Evolutionary conservation across 768 basidiomycete genomes (phyloP).

Genomic region (Pisolithus albus): DNA sequence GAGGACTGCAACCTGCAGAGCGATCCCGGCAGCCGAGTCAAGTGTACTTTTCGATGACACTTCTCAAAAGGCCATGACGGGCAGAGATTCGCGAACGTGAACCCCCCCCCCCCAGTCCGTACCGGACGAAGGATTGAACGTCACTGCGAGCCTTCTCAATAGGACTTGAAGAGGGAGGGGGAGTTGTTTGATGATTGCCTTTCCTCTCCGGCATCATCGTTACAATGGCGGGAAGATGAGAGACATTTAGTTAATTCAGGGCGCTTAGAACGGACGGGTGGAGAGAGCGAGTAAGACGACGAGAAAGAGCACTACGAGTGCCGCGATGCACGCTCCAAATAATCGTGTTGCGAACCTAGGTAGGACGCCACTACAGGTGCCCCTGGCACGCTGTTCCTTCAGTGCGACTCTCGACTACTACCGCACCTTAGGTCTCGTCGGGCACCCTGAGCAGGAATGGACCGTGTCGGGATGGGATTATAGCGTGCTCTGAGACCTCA

Average conservation of each 20-base stretch:
- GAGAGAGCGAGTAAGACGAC: too few species aligned
- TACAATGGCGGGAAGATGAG: slow-evolving; percentile 20
- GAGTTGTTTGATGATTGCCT: slow-evolving; percentile 35
- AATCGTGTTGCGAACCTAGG: too few species aligned
- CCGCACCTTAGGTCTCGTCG: too few species aligned
- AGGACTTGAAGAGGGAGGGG: slow-evolving; percentile 29
- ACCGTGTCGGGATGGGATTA: too few species aligned
- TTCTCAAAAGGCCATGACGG: slow-evolving; percentile 34
- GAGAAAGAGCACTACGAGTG: too few species aligned
- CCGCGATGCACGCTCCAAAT: too few species aligned
- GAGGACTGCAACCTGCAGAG: slow-evolving; percentile 25
- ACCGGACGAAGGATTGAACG: slow-evolving; percentile 58
- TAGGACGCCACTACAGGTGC: too few species aligned
- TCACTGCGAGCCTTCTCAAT: slow-evolving; percentile 52
- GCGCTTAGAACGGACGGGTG: too few species aligned
- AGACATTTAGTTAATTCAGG: too few species aligned
- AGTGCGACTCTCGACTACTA: too few species aligned
- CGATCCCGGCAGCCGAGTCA: slow-evolving; percentile 48
- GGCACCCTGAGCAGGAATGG: too few species aligned
- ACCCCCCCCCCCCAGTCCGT: slow-evolving; percentile 44
- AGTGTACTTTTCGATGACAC: slow-evolving; percentile 40
- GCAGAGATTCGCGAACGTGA: slow-evolving; percentile 19
- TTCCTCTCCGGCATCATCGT: slow-evolving; percentile 37
- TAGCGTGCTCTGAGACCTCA: slow-evolving; percentile 1
- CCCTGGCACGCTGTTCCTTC: too few species aligned